These are phyloP conservation scores for Claviceps digitariae DNA, from an alignment of 2,329 filamentous ascomycete genomes.

Conservation along the genomic window DNA sequence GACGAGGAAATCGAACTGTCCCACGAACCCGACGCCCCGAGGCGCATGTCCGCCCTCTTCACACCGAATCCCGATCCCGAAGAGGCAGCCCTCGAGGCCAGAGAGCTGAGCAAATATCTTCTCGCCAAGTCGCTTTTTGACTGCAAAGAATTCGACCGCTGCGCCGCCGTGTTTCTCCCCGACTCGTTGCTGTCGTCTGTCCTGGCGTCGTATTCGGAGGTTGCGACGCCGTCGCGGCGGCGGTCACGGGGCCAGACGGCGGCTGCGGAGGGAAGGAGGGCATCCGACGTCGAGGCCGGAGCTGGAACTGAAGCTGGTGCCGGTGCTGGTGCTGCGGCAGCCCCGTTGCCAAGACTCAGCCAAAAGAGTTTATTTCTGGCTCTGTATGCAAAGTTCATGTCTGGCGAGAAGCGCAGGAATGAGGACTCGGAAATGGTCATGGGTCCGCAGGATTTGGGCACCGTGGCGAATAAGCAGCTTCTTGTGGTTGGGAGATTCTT, in stretches of 20 bases:
- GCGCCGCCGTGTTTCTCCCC: slow-evolving; percentile 78
- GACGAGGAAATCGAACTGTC: slow-evolving; percentile 39
- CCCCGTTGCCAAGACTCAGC: slow-evolving; percentile 47
- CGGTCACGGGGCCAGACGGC: slow-evolving; percentile 43
- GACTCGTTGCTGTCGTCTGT: slow-evolving; percentile 60
- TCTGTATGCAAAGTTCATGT: slow-evolving; percentile 82
- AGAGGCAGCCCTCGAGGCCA: slow-evolving; percentile 64
- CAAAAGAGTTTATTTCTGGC: slow-evolving; percentile 88
- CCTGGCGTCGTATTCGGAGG: slow-evolving; percentile 34
- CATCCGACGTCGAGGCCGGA: slow-evolving; percentile 6
- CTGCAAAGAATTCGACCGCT: slow-evolving; percentile 88
- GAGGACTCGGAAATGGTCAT: slow-evolving; percentile 97
- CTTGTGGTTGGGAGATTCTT: slow-evolving; percentile 61
- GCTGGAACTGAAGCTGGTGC: background rate
- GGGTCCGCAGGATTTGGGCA: slow-evolving; percentile 79
- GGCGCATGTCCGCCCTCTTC: slow-evolving; percentile 34
- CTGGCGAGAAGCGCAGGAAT: slow-evolving; percentile 90
- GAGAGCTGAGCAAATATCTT: slow-evolving; percentile 71
- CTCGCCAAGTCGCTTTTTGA: slow-evolving; percentile 92
- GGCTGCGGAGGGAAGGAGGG: slow-evolving; percentile 8
- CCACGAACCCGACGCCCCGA: slow-evolving; percentile 11
- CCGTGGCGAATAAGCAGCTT: slow-evolving; percentile 74
- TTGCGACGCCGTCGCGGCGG: slow-evolving; percentile 28
- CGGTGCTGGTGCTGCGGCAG: background rate
- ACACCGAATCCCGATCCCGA: slow-evolving; percentile 50